A percentile compares a stretch with the other conserved stretches of the same genome.
Evolutionary conservation across 192 early-diverging fungal species (phyloP).

Genomic region (Linderina pennispora): DNA sequence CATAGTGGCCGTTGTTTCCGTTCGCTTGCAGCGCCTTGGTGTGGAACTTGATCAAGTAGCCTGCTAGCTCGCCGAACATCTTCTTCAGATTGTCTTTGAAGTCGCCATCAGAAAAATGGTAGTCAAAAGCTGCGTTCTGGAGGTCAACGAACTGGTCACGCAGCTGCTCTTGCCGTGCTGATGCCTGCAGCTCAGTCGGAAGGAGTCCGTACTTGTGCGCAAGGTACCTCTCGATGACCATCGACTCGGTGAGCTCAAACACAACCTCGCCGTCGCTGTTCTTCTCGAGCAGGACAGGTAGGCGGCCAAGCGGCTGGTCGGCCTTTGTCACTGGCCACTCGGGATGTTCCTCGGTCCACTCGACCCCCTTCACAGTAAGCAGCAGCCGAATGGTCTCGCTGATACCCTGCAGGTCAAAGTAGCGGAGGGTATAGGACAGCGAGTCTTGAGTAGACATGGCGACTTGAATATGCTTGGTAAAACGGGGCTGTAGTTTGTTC

Average conservation of each 20-base stretch:
- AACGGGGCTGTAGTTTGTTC: no score
- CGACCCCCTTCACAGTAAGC: constrained; percentile 27
- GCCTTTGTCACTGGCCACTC: constrained; percentile 46
- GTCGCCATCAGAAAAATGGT: background rate
- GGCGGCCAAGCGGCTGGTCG: constrained; percentile 37
- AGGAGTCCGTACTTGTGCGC: constrained; percentile 36
- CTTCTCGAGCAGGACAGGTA: constrained; percentile 46
- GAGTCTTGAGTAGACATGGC: no score
- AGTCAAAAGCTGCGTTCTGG: background rate
- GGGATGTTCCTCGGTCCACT: constrained; percentile 38
- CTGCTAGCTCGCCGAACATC: constrained; percentile 3
- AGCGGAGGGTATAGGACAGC: constrained; percentile 14
- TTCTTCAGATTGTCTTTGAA: constrained; percentile 10
- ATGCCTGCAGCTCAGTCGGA: constrained; percentile 23
- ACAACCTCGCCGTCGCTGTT: constrained; percentile 13
- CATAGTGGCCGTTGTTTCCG: constrained; percentile 45
- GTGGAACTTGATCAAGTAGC: constrained; percentile 23
- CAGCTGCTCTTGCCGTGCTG: constrained; percentile 25
- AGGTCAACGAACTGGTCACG: constrained; percentile 11
- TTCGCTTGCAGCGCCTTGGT: constrained; percentile 34
- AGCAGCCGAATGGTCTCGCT: constrained; percentile 26
- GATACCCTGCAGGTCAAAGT: constrained; percentile 14
- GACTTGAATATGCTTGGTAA: no score
- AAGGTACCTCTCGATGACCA: constrained; percentile 50
- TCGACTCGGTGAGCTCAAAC: constrained; percentile 31